Base-by-base conservation (phyloP, 495 filamentous ascomycete genomes). In the Pyrenula massariospora region DNA sequence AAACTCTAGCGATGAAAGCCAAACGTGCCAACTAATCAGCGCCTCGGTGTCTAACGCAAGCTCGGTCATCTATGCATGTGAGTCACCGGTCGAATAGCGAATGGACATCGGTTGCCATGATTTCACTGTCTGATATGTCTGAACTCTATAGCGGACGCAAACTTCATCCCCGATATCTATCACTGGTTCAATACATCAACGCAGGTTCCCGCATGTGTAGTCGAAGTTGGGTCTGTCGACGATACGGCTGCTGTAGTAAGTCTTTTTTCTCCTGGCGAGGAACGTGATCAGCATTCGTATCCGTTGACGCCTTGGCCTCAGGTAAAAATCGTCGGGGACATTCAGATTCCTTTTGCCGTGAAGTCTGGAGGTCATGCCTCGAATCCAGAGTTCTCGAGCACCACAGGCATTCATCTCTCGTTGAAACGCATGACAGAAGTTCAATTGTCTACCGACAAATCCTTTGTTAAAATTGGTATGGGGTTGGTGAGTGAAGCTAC, bases 301-400 rank as follows among this genome's bases (percentile, higher is more conserved):
- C n/a, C n/a, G n/a, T n/a, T n/a, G n/a, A n/a, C n/a, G n/a, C n/a
- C n/a, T n/a, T n/a, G n/a, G n/a, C n/a, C 19, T 3, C 48, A 57
- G 55, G 51, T 62, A n/a, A 54, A 57, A 42, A 50, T 60, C 15
- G 48, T 60, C 19, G 54, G 31, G 21, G n/a, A 22, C 12, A 57
- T 25, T 0, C 50, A 49, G 49, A 59, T 51, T 15, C 59, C 55
- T 12, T 62, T 62, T 47, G 60, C 54, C 10, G 55, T 62, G 47
- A 57, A 57, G 25, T 56, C 58, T 19, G 60, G 60, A 10, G 60
- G 60, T 5, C 60, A 62, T 42, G 59, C 58, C 21, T 60, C 60
- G 5, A 61, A 61, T 53, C 59, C 58, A 1, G 58, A 54, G 5
- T 61, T 58, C 22, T 62, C 60, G 2, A 62, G 59, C 42, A 62